These are phyloP conservation scores for Penicillium bialowiezense DNA, from an alignment of 495 filamentous ascomycete genomes.

Conservation along the genomic window DNA sequence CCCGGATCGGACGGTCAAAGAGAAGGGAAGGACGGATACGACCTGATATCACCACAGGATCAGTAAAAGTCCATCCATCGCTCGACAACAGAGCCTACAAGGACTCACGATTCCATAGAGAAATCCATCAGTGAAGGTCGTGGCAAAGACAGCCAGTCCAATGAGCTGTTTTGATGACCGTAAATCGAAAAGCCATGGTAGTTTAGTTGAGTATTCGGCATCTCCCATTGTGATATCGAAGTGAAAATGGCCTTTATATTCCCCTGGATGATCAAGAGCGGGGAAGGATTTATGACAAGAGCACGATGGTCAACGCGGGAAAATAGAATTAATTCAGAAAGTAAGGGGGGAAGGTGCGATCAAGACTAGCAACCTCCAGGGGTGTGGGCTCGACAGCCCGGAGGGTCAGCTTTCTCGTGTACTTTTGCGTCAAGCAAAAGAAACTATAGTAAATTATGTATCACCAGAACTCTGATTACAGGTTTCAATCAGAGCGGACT, in stretches of 20 bases:
- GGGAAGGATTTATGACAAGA: neutral
- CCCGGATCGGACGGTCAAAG: neutral
- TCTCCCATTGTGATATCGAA: neutral
- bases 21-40: conserved; percentile 6
- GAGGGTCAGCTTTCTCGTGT: neutral
- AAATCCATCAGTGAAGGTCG: conserved; percentile 7
- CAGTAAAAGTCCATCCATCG: neutral
- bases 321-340: neutral
- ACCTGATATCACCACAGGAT: neutral
- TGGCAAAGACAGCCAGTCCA: neutral
- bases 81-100: neutral
- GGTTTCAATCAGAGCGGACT: neutral
- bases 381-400: too few species aligned
- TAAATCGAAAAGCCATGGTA: conserved; percentile 2
- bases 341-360: conserved; percentile 1
- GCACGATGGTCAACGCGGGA: too few species aligned
- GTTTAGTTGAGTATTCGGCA: neutral
- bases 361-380: neutral
- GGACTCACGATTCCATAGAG: conserved; percentile 2
- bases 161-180: conserved; percentile 6
- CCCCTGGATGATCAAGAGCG: neutral
- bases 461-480: neutral
- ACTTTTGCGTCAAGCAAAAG: neutral
- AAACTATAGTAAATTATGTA: neutral
- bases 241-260: neutral